Conservation (phyloP, 108 stramenopile genomes). For the Chaetoceros muelleri region DNA sequence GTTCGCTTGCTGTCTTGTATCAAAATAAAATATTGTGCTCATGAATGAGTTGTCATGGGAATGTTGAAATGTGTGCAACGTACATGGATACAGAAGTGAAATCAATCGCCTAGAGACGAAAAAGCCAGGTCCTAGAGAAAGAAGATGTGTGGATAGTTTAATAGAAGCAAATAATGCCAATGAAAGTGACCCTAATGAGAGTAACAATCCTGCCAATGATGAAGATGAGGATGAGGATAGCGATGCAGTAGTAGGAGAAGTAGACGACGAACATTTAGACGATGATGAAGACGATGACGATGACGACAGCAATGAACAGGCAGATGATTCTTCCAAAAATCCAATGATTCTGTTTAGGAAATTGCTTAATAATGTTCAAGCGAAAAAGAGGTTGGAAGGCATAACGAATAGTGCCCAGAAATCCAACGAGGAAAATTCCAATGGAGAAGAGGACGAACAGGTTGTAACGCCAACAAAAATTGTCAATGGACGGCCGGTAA, state of each 20-base stretch:
- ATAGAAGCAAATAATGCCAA: background rate
- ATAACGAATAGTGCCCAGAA: no score
- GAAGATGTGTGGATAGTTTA: conserved; percentile 1
- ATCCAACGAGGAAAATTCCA: background rate
- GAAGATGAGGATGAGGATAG: conserved; percentile 29
- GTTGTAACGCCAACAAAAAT: background rate
- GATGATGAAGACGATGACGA: conserved; percentile 33
- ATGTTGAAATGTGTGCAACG: no score
- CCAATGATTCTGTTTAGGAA: background rate
- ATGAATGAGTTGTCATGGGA: no score
- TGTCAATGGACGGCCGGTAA: conserved; percentile 32
- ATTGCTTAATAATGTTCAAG: no score
- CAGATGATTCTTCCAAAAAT: conserved; percentile 14
- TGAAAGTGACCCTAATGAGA: conserved; percentile 4
- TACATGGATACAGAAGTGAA: conserved; percentile 23
- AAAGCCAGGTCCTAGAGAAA: conserved; percentile 26
- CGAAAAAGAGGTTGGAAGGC: no score
- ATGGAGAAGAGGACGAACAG: background rate
- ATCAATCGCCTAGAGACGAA: conserved; percentile 16
- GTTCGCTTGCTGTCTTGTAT: background rate
- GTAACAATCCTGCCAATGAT: background rate
- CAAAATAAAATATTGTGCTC: no score
- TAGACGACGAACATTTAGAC: conserved; percentile 6
- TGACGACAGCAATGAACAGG: conserved; percentile 19
- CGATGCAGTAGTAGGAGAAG: conserved; percentile 11